Evolutionary conservation across 1,284 basidiomycete species (phyloP).

Genomic region (Salmacisia buchloeana): DNA sequence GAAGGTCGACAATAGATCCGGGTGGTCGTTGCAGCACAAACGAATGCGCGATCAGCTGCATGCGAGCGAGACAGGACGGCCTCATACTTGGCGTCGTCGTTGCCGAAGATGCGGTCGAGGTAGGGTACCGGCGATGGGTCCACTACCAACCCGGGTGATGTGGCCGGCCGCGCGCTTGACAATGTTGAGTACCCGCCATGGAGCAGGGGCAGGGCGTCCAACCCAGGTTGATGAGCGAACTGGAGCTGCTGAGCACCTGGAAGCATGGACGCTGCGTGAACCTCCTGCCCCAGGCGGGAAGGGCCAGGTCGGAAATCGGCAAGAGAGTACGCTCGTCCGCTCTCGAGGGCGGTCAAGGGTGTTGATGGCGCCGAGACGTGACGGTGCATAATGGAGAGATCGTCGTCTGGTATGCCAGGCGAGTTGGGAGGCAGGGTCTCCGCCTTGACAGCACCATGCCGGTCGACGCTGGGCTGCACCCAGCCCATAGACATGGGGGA

Average conservation of each 20-base stretch:
- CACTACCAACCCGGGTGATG: neutral
- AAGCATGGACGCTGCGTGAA: neutral
- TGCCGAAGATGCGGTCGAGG: neutral
- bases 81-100: constrained; percentile 1
- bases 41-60: constrained; percentile 12
- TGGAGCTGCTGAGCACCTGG: neutral
- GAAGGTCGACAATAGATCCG: constrained; percentile 20
- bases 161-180: neutral
- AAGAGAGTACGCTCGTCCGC: neutral
- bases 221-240: neutral
- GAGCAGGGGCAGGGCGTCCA: neutral
- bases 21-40: constrained; percentile 15
- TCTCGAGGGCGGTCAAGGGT: neutral
- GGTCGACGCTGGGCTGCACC: neutral
- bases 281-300: neutral
- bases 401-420: neutral
- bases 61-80: constrained; percentile 3
- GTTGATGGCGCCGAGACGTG: constrained; percentile 1
- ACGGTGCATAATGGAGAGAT: neutral
- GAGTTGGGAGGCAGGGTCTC: constrained; percentile 3
- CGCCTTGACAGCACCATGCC: neutral
- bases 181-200: neutral
- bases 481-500: neutral
- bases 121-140: neutral
- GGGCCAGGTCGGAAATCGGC: neutral